Conservation (phyloP, 495 filamentous ascomycete species). For the Talaromyces ruber region DNA sequence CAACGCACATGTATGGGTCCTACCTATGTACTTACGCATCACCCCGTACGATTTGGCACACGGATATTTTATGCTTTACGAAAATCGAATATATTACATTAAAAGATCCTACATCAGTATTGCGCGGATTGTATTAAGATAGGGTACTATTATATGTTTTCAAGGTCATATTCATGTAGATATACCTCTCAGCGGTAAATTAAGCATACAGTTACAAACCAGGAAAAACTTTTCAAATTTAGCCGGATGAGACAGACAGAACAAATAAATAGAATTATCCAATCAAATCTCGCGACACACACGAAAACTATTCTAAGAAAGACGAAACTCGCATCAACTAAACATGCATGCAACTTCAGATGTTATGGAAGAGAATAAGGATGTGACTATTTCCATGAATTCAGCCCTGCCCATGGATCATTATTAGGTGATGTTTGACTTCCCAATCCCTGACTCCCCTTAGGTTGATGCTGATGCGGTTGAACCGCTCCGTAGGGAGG, state of each 20-base stretch:
- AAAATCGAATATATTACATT: too few relatives aligned
- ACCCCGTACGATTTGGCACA: too few relatives aligned
- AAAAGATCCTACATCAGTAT: too few relatives aligned
- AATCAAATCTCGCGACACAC: neutral
- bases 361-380: neutral
- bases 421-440: constrained; percentile 21
- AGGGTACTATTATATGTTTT: too few relatives aligned
- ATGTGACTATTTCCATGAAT: constrained; percentile 64
- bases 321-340: neutral
- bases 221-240: neutral
- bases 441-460: constrained; percentile 20
- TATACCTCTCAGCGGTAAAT: neutral
- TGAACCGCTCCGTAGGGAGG: constrained; percentile 22
- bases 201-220: neutral
- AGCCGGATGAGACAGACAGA: neutral
- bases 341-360: neutral
- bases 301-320: neutral
- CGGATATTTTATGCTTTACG: too few relatives aligned
- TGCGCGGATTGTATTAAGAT: too few relatives aligned
- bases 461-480: constrained; percentile 25
- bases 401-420: constrained; percentile 84
- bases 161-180: too few relatives aligned
- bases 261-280: neutral
- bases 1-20: too few relatives aligned
- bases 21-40: too few relatives aligned